Evolutionary conservation across 495 filamentous ascomycete genomes (phyloP), one percentile per base, ranked within the genome.

Genomic region (Sporormia fimetaria): DNA sequence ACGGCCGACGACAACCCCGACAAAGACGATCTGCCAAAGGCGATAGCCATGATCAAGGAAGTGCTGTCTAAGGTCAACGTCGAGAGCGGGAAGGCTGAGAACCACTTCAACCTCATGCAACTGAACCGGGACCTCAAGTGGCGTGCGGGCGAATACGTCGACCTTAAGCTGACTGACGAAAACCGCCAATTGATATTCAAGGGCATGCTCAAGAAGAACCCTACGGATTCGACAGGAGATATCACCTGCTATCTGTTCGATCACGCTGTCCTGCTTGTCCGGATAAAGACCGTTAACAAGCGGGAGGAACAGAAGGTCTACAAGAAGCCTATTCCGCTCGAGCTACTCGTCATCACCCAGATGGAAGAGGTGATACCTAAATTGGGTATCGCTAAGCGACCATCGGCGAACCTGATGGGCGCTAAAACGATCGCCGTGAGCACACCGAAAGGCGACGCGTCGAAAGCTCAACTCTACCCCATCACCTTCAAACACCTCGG

Each of bases 401-500:
- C 88, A 4, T 94, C 90, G 3, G 90, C 87, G 0, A 85, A 83
- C 59, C 63, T 99, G 37, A 73, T 93, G 29, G 72, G 81, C 38
- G 75, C 78, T 37, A 69, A 59, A n/a, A 52, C 61, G 10, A 55
- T 56, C 4, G 40, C 47, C 4, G 40, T 42, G 9, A 43, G 15
- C 10, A 39, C 54, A 20, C 67, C 71, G 3, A 63, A 61, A 32
- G 42, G 56, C 16, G 63, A 70, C 6, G 46, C 55, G 2, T 47
- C 48, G 22, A 63, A 67, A 14, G 73, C 84, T 54, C 85, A 93
- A 51, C 86, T 83, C 25, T 86, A 82, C 61, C 92, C 92, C 1
- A 90, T 99, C 52, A 96, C 87, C n/a, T 96, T 99, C 69, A 75
- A 80, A 37, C 92, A 96, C 68, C 73, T 99, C 18, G 92, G 92